Evolutionary conservation across 352 stramenopile species (phyloP), one percentile per base, ranked within the genome.

Genomic region (Phytophthora aleatoria): DNA sequence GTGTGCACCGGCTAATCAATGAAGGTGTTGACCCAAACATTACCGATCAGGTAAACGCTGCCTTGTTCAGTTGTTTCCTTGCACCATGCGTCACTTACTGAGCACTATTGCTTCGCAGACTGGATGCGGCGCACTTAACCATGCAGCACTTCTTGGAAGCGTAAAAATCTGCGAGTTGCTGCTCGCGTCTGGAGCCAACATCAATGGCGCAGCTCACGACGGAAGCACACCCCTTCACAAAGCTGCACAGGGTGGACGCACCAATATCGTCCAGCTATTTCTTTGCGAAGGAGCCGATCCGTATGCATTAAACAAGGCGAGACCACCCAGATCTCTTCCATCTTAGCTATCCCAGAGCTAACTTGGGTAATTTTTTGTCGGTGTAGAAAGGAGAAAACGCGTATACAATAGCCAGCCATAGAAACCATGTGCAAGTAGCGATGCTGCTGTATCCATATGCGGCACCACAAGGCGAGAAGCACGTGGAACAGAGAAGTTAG

Each of bases 171-270:
- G 70, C 47, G 51, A 66, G 2, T 16, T 83, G 15, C 56, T 81
- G 1, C 56, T 81, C 24, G 39, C 50, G 5, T 33, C 42, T 15
- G 69, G 66, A 16, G 66, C 62, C 16, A 56, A 71, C 24, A 44
- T 61, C 9, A 73, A 76, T 10, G 51, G 49, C 15, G 31, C 44
- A 26, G 56, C 65, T 31, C 24, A 36, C 5, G 60, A 70, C 12
- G 56, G 47, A 36, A 76, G 38, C 50, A 73, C 69, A 12, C 49
- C 75, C 24, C 59, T 83, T 7, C 72, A 83, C 31, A 83, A 83
- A 73, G 75, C 75, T 24, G 72, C 72, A 12, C 70, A 79, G 36
- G 64, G 73, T 16, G 72, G 69, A 7, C 45, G 60, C 30, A 12
- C 28, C 16, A 47, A 60, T 4, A 55, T 77, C 11, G 48, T 73